A percentile compares a stretch with the other conserved stretches of the same genome.
Conservation (phyloP, 805 yeast species). For the Ogataea dorogensis region DNA sequence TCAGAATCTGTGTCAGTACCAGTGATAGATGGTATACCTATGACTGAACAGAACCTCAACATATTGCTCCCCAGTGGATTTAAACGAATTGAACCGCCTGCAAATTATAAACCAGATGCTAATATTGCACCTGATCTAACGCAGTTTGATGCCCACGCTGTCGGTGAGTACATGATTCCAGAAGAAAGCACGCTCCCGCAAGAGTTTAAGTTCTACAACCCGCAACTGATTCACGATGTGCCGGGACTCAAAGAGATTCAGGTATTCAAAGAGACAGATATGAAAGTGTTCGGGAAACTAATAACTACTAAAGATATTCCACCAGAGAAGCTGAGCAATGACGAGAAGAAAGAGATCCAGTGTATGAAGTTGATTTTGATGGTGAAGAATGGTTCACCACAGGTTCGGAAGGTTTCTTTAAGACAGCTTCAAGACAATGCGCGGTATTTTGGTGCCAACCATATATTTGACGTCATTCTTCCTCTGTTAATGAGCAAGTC, state of each 20-base stretch:
- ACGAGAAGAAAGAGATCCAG: conserved; percentile 57
- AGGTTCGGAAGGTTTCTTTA: conserved; percentile 65
- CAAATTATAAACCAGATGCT: conserved; percentile 38
- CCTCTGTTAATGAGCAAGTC: conserved; percentile 73
- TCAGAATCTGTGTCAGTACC: conserved; percentile 18
- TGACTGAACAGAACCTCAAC: conserved; percentile 48
- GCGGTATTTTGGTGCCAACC: conserved; percentile 61
- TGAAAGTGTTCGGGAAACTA: conserved; percentile 65
- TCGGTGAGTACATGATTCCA: conserved; percentile 50
- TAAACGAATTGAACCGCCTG: conserved; percentile 43
- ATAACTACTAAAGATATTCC: conserved; percentile 34
- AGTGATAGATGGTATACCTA: conserved; percentile 34
- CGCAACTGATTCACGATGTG: conserved; percentile 47
- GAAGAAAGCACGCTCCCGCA: conserved; percentile 38
- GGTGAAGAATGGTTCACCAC: conserved; percentile 76
- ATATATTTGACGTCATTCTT: conserved; percentile 66
- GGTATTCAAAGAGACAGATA: conserved; percentile 69
- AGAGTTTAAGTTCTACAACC: conserved; percentile 32
- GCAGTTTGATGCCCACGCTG: conserved; percentile 20
- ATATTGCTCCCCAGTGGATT: conserved; percentile 54
- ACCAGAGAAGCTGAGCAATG: conserved; percentile 39
- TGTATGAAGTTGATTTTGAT: conserved; percentile 63
- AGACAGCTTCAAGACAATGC: conserved; percentile 66
- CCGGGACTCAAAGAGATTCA: conserved; percentile 67
- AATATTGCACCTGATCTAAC: conserved; percentile 21